Evolutionary conservation across 305 asterid species (phyloP), one percentile per base, ranked within the genome.

Genomic region (Fraxinus platypoda): DNA sequence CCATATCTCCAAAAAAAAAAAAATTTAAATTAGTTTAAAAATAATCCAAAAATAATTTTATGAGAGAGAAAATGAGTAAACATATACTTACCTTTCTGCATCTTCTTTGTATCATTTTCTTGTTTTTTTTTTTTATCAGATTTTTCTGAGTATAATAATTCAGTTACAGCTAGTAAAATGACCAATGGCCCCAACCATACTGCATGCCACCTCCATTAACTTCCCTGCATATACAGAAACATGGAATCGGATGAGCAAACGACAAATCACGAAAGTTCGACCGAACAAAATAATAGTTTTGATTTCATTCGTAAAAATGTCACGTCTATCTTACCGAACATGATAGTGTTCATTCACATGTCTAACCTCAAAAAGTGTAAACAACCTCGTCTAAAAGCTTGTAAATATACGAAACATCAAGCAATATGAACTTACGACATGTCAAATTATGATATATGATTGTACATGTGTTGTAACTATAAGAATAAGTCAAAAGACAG

Each of bases 141-240:
- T 76, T 81, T 85, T 86, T 8, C 79, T 75, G 68, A 75, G 85
- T 43, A 46, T 83, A 82, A 90, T 76, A 72, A 80, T 81, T 87
- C 88, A 95, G 86, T 86, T 90, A 86, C 98, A 95, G 88, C 97
- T 93, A 70, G 89, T 85, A 87, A 94, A 86, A 82, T 73, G 87
- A 33, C 96, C 98, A 83, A 92, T 91, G 19, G 90, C 88, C 78
- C 94, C 96, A 88, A 95, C 86, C 88, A 92, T 79, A 34, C 82
- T 84, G 85, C 98, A 95, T 49, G 97, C 90, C 85, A 92, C 78
- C 85, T 95, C 98, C 94, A 95, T 28, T 89, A 95, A 85, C 85
- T 84, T 95, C 88, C 98, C 98, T 95, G 98, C 83, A 80, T 19
- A 57, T 49, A 81, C 37, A 70, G 13, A 73, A 68, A 23, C 21